Evolutionary conservation across 2,329 filamentous ascomycete genomes (phyloP).

Genomic region (Penicillium sp.): DNA sequence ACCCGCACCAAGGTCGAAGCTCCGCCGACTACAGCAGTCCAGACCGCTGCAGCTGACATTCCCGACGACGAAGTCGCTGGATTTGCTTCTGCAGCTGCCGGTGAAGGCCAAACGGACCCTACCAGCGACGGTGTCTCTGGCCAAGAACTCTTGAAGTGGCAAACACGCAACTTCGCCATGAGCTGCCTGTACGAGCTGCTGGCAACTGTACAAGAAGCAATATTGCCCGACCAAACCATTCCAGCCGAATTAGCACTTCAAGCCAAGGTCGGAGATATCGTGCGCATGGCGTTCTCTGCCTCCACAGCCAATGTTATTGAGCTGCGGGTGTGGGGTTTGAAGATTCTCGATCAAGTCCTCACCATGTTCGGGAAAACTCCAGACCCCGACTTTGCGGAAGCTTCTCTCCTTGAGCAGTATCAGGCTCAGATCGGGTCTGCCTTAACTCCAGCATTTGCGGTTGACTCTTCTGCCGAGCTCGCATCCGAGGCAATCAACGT

Average conservation of each 20-base stretch:
- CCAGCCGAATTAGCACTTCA: conserved; percentile 78
- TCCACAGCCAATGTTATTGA: conserved; percentile 92
- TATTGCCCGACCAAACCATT: conserved; percentile 75
- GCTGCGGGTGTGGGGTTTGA: conserved; percentile 84
- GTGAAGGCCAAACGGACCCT: conserved; percentile 60
- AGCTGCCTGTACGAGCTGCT: conserved; percentile 84
- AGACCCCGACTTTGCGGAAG: conserved; percentile 97
- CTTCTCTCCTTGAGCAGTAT: conserved; percentile 93
- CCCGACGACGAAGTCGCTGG: conserved; percentile 96
- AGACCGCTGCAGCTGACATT: conserved; percentile 67
- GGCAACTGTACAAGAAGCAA: conserved; percentile 73
- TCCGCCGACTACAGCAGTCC: conserved; percentile 39
- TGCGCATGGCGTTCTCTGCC: conserved; percentile 95
- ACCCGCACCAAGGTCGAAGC: conserved; percentile 67
- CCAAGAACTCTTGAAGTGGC: conserved; percentile 91
- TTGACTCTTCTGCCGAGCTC: conserved; percentile 91
- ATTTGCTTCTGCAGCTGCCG: conserved; percentile 75
- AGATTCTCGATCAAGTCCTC: conserved; percentile 89
- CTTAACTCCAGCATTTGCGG: conserved; percentile 91
- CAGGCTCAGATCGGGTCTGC: conserved; percentile 98
- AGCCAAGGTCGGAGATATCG: conserved; percentile 82
- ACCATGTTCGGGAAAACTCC: conserved; percentile 96
- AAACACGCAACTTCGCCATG: conserved; percentile 93
- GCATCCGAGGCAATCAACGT: conserved; percentile 96
- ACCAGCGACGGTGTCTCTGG: conserved; percentile 56